Percentiles rank a stretch among this genome's conserved stretches.
Evolutionary conservation across 306 rosid genomes (phyloP).

Genomic region (Alnus rubra): DNA sequence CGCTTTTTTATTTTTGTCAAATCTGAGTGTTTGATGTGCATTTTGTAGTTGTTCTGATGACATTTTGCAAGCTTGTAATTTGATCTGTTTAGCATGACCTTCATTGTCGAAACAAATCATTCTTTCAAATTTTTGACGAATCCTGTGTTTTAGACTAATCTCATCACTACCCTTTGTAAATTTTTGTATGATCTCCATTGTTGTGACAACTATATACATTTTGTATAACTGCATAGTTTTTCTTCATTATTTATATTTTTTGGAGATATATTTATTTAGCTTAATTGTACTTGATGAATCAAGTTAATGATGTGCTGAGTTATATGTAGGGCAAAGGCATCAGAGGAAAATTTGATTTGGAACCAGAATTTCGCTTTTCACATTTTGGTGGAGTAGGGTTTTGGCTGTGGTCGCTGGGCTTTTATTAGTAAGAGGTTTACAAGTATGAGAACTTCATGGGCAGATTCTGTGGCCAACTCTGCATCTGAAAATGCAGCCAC

Average conservation of each 20-base stretch:
- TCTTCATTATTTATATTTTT: background rate
- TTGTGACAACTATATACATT: conserved; percentile 14
- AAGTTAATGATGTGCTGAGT: conserved; percentile 26
- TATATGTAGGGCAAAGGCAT: conserved; percentile 4
- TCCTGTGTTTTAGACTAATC: background rate
- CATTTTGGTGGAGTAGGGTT: conserved; percentile 32
- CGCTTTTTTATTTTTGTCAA: background rate
- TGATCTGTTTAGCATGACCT: background rate
- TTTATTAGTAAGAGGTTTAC: conserved; percentile 28
- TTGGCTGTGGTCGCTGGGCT: background rate
- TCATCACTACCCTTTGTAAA: background rate
- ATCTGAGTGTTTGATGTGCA: background rate
- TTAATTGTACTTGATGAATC: conserved; percentile 28
- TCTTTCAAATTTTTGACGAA: background rate
- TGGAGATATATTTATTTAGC: conserved; percentile 20
- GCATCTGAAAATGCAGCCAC: conserved; percentile 31
- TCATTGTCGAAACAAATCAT: background rate
- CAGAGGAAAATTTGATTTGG: conserved; percentile 32
- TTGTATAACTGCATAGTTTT: background rate
- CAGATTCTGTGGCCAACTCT: conserved; percentile 65
- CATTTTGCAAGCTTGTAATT: background rate
- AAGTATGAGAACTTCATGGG: conserved; percentile 68
- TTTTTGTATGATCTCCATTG: background rate
- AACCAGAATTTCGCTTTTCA: conserved; percentile 18
- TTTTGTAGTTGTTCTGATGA: background rate